Evolutionary conservation across 2,329 filamentous ascomycete species (phyloP), one percentile per base, ranked within the genome.

Genomic region (Mycogone perniciosa): DNA sequence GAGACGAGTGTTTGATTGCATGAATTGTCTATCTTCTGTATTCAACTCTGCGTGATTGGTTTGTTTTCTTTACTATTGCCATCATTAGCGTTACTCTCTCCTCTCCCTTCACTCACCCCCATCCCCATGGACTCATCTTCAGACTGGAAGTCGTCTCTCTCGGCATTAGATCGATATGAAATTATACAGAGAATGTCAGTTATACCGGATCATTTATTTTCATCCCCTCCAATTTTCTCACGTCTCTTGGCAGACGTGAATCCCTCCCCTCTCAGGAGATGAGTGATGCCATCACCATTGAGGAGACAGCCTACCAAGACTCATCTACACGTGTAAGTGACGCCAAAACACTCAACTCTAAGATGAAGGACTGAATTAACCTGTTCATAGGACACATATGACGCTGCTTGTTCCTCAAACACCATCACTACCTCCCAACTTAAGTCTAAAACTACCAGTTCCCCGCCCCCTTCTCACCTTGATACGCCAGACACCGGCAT

Each of bases 301-400:
- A 95, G 67, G 79, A 78, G 42, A 74, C 77, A 8, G 81, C 83
- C 9, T 87, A 82, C 58, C 74, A 79, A 40, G 68, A 70, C 39
- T 80, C 83, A 8, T 59, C 69, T 27, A 82, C 81, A 34, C 69
- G 75, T 61, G 86, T 87, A 75, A 62, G 73, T 61, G 38, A 48
- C 45, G 60, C 27, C 33, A 5, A 35, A 49, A 31, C 48, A 35
- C 33, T 48, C 27, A 30, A 20, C 7, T 10, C 29, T 1, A 26
- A 48, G 20, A 30, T 8, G 10, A 44, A 31, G 35, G 5, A 26
- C 29, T 43, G 20, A 70, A 55, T 54, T 57, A 42, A 57, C 44
- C 47, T 11, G 30, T 39, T 27, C 6, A 51, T 54, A 89, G 85
- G 74, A 80, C 52, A 77, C 84, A 57, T 84, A 84, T 54, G 71